Conservation (phyloP, 148 eudicot genomes). For the Camellia lanceoleosa region DNA sequence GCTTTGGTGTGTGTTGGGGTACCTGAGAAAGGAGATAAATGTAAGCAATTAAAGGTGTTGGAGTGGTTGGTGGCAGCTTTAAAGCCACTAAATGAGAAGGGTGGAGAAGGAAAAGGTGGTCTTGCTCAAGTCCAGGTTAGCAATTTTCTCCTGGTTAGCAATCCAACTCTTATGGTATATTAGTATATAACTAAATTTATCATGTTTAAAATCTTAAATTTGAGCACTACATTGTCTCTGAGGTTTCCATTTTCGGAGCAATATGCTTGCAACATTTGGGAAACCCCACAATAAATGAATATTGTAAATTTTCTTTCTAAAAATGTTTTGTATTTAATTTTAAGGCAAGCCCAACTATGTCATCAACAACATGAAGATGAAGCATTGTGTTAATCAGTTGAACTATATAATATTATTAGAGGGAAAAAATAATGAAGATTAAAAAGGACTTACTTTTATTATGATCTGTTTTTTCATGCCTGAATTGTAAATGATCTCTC, state of each 20-base stretch:
- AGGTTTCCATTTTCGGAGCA: background rate
- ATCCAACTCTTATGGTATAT: background rate
- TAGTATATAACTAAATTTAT: background rate
- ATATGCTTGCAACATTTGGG: background rate
- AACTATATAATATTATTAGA: background rate
- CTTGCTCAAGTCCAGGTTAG: conserved; percentile 92
- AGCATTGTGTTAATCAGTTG: background rate
- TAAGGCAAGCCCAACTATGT: background rate
- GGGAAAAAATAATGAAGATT: background rate
- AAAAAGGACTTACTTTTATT: background rate
- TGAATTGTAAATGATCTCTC: background rate
- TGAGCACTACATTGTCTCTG: background rate
- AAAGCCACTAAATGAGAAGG: conserved; percentile 63
- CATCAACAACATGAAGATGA: background rate
- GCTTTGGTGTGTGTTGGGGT: conserved; percentile 91
- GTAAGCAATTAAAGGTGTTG: conserved; percentile 70
- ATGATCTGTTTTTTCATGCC: background rate
- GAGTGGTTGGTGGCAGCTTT: conserved; percentile 76
- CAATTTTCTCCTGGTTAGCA: background rate
- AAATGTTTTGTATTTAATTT: background rate
- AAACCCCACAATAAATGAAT: background rate
- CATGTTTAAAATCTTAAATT: background rate
- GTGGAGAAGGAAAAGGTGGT: conserved; percentile 88
- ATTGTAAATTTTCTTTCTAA: background rate
- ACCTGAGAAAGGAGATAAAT: conserved; percentile 60